Evolutionary conservation across 805 yeast species (phyloP).

Genomic region (Nakazawaea peltata): DNA sequence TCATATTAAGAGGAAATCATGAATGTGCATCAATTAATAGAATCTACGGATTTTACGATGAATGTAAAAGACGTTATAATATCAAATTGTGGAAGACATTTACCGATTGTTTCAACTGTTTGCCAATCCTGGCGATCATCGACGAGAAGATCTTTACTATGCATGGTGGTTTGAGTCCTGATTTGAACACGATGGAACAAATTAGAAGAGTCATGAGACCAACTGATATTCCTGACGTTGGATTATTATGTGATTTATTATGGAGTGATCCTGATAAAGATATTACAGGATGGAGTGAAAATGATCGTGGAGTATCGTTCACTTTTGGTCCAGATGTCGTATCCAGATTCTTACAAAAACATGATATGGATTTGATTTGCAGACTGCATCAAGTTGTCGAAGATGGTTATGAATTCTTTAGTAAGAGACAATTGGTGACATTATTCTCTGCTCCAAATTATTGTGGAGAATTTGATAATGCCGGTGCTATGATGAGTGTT

Average conservation of each 20-base stretch:
- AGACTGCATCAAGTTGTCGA: slow-evolving; percentile 99
- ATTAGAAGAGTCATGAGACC: slow-evolving; percentile 99
- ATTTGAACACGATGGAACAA: slow-evolving; percentile 96
- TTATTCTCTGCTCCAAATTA: slow-evolving; percentile 95
- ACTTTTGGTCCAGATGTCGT: slow-evolving; percentile 99
- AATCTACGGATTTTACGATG: slow-evolving; percentile 97
- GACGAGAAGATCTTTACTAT: slow-evolving; percentile 97
- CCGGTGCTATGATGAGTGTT: slow-evolving; percentile 99
- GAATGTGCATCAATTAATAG: slow-evolving; percentile 98
- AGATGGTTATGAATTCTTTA: slow-evolving; percentile 96
- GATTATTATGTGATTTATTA: slow-evolving; percentile 87
- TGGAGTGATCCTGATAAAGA: slow-evolving; percentile 99
- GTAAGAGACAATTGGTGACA: slow-evolving; percentile 93
- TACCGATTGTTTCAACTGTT: slow-evolving; percentile 96
- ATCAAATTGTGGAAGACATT: slow-evolving; percentile 98
- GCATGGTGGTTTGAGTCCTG: slow-evolving; percentile 99
- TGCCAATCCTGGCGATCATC: slow-evolving; percentile 96
- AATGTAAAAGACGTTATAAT: slow-evolving; percentile 96
- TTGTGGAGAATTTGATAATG: slow-evolving; percentile 98
- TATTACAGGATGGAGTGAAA: slow-evolving; percentile 97
- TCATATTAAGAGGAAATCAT: slow-evolving; percentile 95
- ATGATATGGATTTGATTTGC: slow-evolving; percentile 96
- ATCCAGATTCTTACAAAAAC: slow-evolving; percentile 90
- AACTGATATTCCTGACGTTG: slow-evolving; percentile 97
- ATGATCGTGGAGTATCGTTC: slow-evolving; percentile 97